These are phyloP conservation scores for Rhodotorula sp. DNA, from an alignment of 1,284 basidiomycete species.

Conservation along the genomic window DNA sequence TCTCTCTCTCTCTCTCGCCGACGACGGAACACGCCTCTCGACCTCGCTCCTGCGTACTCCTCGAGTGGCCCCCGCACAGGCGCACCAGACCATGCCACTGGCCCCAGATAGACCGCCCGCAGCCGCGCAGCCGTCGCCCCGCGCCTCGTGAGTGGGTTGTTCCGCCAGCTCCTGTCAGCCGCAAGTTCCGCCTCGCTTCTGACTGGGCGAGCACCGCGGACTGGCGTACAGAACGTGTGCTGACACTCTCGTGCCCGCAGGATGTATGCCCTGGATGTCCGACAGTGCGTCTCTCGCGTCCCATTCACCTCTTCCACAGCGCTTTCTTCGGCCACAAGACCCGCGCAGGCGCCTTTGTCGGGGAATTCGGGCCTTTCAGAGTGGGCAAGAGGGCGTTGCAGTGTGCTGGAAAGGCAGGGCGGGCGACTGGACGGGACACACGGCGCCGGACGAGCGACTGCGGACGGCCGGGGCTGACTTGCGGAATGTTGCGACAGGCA, in stretches of 20 bases:
- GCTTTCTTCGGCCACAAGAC: not conserved
- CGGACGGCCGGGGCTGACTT: not conserved
- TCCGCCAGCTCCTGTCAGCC: not conserved
- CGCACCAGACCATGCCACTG: no score
- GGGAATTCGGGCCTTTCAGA: no score
- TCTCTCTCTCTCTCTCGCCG: no score
- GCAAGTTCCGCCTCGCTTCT: not conserved
- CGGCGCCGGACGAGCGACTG: not conserved
- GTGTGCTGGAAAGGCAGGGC: not conserved
- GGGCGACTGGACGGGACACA: not conserved
- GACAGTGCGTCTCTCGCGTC: slow-evolving; percentile 15
- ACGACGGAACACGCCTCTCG: no score
- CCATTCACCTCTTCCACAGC: not conserved
- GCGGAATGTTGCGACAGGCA: slow-evolving; percentile 51
- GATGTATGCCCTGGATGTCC: slow-evolving; percentile 15
- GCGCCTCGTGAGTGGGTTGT: not conserved
- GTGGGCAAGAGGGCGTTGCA: not conserved
- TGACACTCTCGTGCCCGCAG: not conserved
- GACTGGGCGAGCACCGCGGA: not conserved
- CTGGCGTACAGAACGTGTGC: not conserved
- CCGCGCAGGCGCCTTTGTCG: no score
- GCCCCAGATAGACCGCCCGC: no score
- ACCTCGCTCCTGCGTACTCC: no score
- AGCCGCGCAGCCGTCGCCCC: no score
- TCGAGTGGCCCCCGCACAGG: no score